A percentile compares a stretch with the other conserved stretches of the same genome.
Conservation (phyloP, 2,329 filamentous ascomycete genomes). For the Curvularia spicifera region DNA sequence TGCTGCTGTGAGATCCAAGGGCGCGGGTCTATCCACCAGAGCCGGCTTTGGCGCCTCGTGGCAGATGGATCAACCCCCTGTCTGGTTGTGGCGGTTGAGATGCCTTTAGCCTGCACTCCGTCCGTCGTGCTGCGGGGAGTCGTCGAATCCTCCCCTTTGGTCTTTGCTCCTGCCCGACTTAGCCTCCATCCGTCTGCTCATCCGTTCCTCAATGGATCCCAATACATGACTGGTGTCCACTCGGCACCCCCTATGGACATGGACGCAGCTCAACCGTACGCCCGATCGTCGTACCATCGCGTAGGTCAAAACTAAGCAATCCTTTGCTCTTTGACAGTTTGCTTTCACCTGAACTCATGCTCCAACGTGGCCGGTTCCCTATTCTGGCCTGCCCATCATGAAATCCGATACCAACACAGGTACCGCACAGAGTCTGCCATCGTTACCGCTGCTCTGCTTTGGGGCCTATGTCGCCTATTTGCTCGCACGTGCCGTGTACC, state of each 20-base stretch:
- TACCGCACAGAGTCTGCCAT: slow-evolving; percentile 11
- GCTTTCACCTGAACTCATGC: slow-evolving; percentile 15
- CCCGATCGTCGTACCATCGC: not conserved
- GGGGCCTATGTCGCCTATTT: slow-evolving; percentile 25
- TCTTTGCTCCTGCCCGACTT: slow-evolving; percentile 2
- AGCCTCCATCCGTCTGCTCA: not conserved
- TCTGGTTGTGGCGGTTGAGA: not conserved
- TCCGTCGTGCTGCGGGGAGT: not conserved
- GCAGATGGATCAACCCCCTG: not conserved
- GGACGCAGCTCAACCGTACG: not conserved
- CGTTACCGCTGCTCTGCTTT: slow-evolving; percentile 19
- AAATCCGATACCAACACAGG: slow-evolving; percentile 9
- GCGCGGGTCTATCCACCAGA: slow-evolving; percentile 6
- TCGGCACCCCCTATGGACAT: not conserved
- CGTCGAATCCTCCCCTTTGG: not conserved
- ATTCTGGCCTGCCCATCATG: slow-evolving; percentile 15
- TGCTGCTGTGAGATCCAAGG: slow-evolving; percentile 4
- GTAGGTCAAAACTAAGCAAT: slow-evolving; percentile 5
- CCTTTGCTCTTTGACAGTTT: not conserved
- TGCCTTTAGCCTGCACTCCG: not conserved
- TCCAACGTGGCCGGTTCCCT: not conserved
- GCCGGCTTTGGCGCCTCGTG: slow-evolving; percentile 2
- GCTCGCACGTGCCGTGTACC: slow-evolving; percentile 42
- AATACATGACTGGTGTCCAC: not conserved
- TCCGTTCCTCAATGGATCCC: not conserved